Percentiles rank a stretch among this genome's conserved stretches.
phyloP scores from a whole-genome alignment of 305 asterid genomes.

The Petunia hybrid region DNA sequence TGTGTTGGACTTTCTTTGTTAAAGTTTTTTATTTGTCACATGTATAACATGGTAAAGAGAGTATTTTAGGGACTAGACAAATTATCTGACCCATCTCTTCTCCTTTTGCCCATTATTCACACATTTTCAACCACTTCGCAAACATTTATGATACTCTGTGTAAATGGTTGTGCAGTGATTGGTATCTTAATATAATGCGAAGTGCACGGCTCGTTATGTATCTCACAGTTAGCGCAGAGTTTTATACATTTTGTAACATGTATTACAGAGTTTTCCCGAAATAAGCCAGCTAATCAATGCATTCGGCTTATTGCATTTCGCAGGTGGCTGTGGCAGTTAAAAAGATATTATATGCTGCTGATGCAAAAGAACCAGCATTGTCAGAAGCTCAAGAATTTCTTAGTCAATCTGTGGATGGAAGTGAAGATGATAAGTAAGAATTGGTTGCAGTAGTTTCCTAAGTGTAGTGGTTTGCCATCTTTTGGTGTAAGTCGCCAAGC shows the following conservation, averaged over 20 bases:
- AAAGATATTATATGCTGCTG: conserved; percentile 80
- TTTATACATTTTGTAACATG: conserved; percentile 3
- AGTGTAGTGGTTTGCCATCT: conserved; percentile 22
- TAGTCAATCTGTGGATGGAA: conserved; percentile 41
- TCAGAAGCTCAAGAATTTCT: conserved; percentile 73
- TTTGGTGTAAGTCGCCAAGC: conserved; percentile 17
- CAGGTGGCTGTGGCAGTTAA: conserved; percentile 78
- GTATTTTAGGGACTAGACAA: conserved; percentile 2
- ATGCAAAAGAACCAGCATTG: conserved; percentile 73
- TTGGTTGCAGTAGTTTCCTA: conserved; percentile 26
- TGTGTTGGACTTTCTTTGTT: conserved; percentile 15
- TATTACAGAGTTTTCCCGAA: too few relatives aligned
- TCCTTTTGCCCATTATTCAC: background rate
- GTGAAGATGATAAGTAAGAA: conserved; percentile 20
- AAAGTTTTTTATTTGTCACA: background rate
- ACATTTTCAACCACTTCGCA: background rate
- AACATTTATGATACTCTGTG: background rate
- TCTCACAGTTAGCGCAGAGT: conserved; percentile 22
- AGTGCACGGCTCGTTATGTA: background rate
- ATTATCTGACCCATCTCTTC: conserved; percentile 21
- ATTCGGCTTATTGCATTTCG: conserved; percentile 35
- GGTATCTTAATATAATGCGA: background rate
- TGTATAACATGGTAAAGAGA: conserved; percentile 20
- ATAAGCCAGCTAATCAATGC: conserved; percentile 1
- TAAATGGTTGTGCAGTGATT: background rate